Percentiles rank a stretch among this genome's conserved stretches.
phyloP scores from a whole-genome alignment of 2,329 filamentous ascomycete species.

The Simplicillium sp. region DNA sequence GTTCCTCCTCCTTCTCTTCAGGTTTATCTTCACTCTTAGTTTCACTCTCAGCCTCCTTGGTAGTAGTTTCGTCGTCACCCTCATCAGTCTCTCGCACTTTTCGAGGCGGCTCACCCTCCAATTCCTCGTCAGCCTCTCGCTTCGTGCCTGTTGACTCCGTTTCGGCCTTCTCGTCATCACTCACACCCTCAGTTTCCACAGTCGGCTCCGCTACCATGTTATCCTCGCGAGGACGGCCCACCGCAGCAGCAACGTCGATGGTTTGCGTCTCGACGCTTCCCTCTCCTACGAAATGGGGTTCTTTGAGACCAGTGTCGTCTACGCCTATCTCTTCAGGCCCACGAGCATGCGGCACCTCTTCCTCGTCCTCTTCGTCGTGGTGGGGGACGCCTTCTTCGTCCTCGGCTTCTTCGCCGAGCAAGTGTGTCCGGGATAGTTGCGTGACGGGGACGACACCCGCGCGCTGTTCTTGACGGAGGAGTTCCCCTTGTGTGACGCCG shows the following conservation, averaged over 20 bases:
- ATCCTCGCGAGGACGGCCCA: conserved; percentile 39
- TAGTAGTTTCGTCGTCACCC: conserved; percentile 2
- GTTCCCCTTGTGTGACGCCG: conserved; percentile 72
- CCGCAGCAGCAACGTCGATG: conserved; percentile 52
- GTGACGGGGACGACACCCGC: conserved; percentile 66
- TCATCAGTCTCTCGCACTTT: conserved; percentile 36
- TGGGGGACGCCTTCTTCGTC: conserved; percentile 19
- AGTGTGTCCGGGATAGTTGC: conserved; percentile 40
- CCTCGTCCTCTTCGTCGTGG: conserved; percentile 37
- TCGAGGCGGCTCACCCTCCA: conserved; percentile 32
- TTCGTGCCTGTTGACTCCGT: conserved; percentile 36
- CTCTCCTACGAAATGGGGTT: conserved; percentile 27
- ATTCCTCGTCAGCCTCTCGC: conserved; percentile 42
- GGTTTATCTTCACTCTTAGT: neutral
- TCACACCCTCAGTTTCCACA: conserved; percentile 2
- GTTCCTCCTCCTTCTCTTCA: neutral
- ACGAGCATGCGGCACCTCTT: conserved; percentile 68
- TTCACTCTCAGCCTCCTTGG: neutral
- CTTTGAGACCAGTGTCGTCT: conserved; percentile 63
- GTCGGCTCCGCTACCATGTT: conserved; percentile 12
- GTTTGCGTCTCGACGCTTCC: conserved; percentile 38
- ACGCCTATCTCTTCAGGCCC: conserved; percentile 80
- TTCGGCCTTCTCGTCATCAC: conserved; percentile 13
- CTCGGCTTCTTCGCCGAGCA: conserved; percentile 17
- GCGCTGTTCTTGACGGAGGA: conserved; percentile 78